phyloP scores from a whole-genome alignment of 495 filamentous ascomycete species.

The Opeltia flavorubescens region DNA sequence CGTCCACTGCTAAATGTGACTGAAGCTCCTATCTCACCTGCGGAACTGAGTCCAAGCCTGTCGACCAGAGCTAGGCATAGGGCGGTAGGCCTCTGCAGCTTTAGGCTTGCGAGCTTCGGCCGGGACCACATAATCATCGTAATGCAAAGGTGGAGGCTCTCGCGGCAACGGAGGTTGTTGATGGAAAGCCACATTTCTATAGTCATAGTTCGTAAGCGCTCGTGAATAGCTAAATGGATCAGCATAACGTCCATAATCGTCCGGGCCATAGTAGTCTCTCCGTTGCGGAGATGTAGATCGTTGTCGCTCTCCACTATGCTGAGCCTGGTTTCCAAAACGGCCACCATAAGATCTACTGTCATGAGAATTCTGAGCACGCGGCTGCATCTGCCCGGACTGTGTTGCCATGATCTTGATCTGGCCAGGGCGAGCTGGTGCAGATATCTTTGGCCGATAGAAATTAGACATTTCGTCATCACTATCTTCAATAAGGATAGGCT shows the following conservation, averaged over 20 bases:
- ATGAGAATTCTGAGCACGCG: too few species aligned
- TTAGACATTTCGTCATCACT: slow-evolving; percentile 15
- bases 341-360: not conserved
- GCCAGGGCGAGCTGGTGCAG: slow-evolving; percentile 9
- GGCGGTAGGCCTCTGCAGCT: slow-evolving; percentile 16
- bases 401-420: slow-evolving; percentile 16
- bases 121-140: not conserved
- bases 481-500: slow-evolving; percentile 14
- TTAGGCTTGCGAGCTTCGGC: not conserved
- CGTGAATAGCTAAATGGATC: slow-evolving; percentile 1
- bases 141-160: not conserved
- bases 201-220: not conserved
- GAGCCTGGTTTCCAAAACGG: not conserved
- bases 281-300: not conserved
- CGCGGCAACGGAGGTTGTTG: slow-evolving; percentile 1
- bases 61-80: slow-evolving; percentile 24
- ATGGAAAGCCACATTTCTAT: not conserved
- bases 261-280: not conserved
- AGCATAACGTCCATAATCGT: not conserved
- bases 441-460: slow-evolving; percentile 18
- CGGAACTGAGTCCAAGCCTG: slow-evolving; percentile 24
- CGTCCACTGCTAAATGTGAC: too few species aligned
- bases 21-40: too few species aligned
- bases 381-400: not conserved
- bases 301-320: not conserved